Evolutionary conservation across 2,329 filamentous ascomycete genomes (phyloP).

Genomic region (Cercospora janseana): DNA sequence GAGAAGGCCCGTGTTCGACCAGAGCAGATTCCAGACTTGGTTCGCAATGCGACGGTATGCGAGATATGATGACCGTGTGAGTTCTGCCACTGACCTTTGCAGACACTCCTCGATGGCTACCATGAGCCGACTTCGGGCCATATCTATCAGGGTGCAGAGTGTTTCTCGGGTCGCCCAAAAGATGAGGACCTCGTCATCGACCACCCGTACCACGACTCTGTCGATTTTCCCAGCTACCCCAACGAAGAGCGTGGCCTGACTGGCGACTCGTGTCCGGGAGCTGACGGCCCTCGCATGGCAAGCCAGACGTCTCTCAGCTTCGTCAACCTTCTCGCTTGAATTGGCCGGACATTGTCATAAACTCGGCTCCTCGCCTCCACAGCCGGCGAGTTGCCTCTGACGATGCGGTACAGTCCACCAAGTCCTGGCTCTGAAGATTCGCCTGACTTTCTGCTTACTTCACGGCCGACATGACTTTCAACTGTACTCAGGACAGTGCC

Average conservation of each 20-base stretch:
- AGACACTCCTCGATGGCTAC: constrained; percentile 13
- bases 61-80: background rate
- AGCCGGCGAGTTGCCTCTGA: too few species aligned
- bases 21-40: constrained; percentile 24
- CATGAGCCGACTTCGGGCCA: constrained; percentile 20
- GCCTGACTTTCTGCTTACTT: too few species aligned
- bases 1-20: constrained; percentile 21
- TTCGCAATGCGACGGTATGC: constrained; percentile 19
- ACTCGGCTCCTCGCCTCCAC: too few species aligned
- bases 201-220: background rate
- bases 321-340: too few species aligned
- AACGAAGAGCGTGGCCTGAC: background rate
- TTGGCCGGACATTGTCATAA: too few species aligned
- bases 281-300: too few species aligned
- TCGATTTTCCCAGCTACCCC: background rate
- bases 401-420: too few species aligned
- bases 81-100: constrained; percentile 6
- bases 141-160: constrained; percentile 23
- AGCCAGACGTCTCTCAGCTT: too few species aligned
- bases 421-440: too few species aligned
- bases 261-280: background rate
- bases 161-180: constrained; percentile 17
- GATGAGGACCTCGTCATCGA: constrained; percentile 2
- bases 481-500: too few species aligned
- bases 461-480: too few species aligned